These are phyloP conservation scores for Verticillium albo-atrum DNA, from an alignment of 2,329 filamentous ascomycete species.

Conservation along the genomic window DNA sequence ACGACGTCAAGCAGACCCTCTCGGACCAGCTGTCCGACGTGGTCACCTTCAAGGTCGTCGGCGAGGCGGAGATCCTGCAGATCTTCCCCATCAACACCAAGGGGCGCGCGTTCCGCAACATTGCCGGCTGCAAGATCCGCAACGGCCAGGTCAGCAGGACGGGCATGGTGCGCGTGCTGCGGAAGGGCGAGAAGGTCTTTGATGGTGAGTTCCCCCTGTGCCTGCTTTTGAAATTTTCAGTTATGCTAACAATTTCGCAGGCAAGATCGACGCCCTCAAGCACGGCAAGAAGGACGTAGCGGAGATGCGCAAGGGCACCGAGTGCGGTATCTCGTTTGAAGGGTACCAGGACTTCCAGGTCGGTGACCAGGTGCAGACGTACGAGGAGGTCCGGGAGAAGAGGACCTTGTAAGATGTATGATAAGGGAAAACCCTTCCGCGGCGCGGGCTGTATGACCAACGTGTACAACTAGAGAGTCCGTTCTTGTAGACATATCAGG, in stretches of 20 bases:
- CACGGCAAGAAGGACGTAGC: conserved; percentile 87
- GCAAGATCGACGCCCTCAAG: conserved; percentile 75
- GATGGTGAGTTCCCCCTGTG: conserved; percentile 62
- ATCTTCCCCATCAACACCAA: conserved; percentile 81
- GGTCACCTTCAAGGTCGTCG: conserved; percentile 66
- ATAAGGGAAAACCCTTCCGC: not conserved
- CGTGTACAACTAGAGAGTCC: not conserved
- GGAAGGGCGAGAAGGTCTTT: conserved; percentile 67
- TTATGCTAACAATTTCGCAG: conserved; percentile 38
- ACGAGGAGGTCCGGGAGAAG: conserved; percentile 74
- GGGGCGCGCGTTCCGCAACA: conserved; percentile 62
- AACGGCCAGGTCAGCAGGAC: conserved; percentile 69
- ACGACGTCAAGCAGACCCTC: conserved; percentile 66
- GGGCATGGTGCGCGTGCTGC: conserved; percentile 65
- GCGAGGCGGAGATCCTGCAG: conserved; percentile 82
- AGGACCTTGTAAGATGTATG: conserved; percentile 41
- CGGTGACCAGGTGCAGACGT: conserved; percentile 85
- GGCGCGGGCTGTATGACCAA: not conserved
- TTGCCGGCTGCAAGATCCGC: conserved; percentile 83
- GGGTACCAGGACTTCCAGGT: conserved; percentile 72
- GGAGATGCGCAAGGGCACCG: conserved; percentile 87
- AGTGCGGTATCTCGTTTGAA: conserved; percentile 86
- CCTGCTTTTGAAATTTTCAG: not conserved
- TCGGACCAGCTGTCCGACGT: conserved; percentile 64
- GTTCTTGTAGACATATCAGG: no score